A percentile compares a stretch with the other conserved stretches of the same genome.
phyloP scores from a whole-genome alignment of 441 rosid genomes.

The Populus hybrid region DNA sequence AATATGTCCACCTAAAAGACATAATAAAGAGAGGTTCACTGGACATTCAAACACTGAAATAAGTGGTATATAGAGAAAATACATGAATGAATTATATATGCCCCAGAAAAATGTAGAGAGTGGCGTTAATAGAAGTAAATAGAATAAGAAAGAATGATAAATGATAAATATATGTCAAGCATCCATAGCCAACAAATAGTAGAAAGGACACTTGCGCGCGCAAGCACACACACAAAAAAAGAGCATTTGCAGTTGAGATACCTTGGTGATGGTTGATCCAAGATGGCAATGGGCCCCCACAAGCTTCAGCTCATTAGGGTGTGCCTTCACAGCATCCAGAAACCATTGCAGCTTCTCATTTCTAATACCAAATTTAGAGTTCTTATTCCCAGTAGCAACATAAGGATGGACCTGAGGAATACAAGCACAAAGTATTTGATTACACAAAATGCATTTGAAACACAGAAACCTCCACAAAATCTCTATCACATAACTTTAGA shows the following conservation, averaged over 20 bases:
- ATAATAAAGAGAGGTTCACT: conserved; percentile 11
- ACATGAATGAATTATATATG: neutral
- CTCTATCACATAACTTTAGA: neutral
- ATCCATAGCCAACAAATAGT: neutral
- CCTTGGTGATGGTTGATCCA: conserved; percentile 98
- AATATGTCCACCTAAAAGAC: conserved; percentile 85
- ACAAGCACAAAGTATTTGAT: neutral
- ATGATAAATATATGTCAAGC: neutral
- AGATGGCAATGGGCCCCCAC: conserved; percentile 98
- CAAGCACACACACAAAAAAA: neutral
- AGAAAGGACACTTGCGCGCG: neutral
- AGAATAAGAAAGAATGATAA: neutral
- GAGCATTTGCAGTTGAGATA: conserved; percentile 16
- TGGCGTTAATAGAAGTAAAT: neutral
- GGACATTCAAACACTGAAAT: neutral
- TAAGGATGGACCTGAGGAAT: conserved; percentile 83
- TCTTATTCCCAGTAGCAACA: conserved; percentile 98
- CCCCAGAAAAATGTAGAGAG: neutral
- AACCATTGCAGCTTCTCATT: conserved; percentile 99
- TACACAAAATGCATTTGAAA: conserved; percentile 2
- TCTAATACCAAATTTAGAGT: conserved; percentile 97
- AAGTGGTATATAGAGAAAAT: neutral
- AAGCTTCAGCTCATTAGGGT: conserved; percentile 86
- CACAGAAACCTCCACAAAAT: neutral
- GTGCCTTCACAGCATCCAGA: conserved; percentile 89